Evolutionary conservation across 768 basidiomycete species (phyloP), one percentile per base, ranked within the genome.

Genomic region (Lyophyllum decastes): DNA sequence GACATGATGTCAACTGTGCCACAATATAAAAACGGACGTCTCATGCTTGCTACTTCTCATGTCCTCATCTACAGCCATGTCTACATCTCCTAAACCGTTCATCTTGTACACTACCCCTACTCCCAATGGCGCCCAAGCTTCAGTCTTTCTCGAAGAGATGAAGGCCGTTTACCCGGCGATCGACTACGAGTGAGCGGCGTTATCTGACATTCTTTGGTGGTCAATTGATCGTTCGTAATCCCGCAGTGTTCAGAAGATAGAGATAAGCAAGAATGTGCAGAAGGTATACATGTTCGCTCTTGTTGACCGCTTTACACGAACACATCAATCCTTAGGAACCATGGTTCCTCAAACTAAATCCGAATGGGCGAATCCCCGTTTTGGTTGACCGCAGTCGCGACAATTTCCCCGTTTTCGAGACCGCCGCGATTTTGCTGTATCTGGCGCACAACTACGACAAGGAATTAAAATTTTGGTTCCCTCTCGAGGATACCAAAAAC

Each of bases 381-480:
- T 71, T 92, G 40, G 75, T 85, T 38, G 88, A 92, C 67, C 81
- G 78, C 52, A 73, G 76, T 22, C 82, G 84, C 60, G 76, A 83
- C 64, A 71, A 86, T 64, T 92, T 92, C 66, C 61, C 63, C 9
- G 82, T 92, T 35, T 92, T 93, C 64, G 92, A 94, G 67, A 87
- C 84, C 5, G 86, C 88, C 2, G 92, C 93, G 17, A 94, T 96
- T 58, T 70, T 94, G 52, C 71, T 94, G 16, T 95, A 91, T 68
- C 83, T 96, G 46, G 79, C 80, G 14, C 87, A 92, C 65, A 83
- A 88, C 68, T 94, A 88, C 65, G 94, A 96, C 71, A 86, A 79
- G 62, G 83, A 90, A n/a, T 72, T 79, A 66, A 80, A 82, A 61
- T 90, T 94, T 67, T 81, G 75, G 63, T 94, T 89, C 61, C 73